phyloP scores from a whole-genome alignment of 169 alveolate genomes.

The Eimeria necatrix region DNA sequence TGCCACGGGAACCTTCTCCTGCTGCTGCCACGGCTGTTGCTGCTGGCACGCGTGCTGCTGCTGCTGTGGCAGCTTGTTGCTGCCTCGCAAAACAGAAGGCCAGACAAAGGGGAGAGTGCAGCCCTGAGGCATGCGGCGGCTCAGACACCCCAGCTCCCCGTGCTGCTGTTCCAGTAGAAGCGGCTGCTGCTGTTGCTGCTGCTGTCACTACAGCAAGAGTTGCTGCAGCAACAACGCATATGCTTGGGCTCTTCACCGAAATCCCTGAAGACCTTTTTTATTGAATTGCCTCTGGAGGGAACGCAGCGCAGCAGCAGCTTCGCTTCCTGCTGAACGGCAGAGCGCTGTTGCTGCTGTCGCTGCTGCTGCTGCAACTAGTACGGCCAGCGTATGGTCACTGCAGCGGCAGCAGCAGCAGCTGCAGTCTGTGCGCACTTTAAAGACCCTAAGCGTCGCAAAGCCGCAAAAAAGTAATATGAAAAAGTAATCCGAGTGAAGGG shows the following conservation, averaged over 20 bases:
- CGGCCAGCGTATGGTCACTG: constrained; percentile 7
- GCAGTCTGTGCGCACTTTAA: background rate
- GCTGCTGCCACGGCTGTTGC: background rate
- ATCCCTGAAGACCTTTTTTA: background rate
- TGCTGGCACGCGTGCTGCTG: constrained; percentile 5
- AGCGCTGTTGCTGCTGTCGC: constrained; percentile 24
- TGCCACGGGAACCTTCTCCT: background rate
- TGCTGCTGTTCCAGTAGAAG: background rate
- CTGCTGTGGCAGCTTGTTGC: background rate
- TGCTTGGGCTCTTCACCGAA: background rate
- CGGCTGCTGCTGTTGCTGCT: no score
- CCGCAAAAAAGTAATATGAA: background rate
- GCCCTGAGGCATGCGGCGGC: background rate
- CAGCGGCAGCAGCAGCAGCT: constrained; percentile 38
- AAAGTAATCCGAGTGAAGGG: background rate
- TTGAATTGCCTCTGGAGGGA: background rate
- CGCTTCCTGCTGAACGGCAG: background rate
- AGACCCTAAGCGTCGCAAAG: background rate
- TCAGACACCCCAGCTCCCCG: background rate
- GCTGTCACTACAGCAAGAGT: no score
- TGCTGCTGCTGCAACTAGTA: constrained; percentile 31
- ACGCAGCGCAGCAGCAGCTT: background rate
- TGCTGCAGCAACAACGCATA: background rate
- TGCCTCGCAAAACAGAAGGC: background rate
- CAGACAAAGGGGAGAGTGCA: background rate